Conservation (phyloP, 2,329 filamentous ascomycete genomes). For the Ceratocystiopsis minuta region DNA sequence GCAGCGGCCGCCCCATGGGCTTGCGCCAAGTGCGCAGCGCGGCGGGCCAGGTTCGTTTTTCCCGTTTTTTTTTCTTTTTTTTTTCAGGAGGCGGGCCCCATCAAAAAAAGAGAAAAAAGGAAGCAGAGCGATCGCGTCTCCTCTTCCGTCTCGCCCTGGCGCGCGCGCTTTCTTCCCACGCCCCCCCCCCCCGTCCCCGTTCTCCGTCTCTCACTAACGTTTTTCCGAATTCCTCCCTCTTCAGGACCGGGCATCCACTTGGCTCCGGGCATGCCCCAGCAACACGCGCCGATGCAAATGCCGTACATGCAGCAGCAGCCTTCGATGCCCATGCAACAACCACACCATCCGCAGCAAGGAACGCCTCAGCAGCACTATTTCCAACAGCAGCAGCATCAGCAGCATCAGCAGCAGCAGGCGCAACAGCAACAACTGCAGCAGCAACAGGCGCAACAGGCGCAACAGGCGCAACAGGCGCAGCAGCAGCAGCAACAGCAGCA, state of each 20-base stretch:
- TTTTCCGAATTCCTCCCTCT: slow-evolving; percentile 1
- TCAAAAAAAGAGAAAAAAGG: neutral
- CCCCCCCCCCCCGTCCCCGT: too few relatives aligned
- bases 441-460: neutral
- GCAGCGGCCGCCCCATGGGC: slow-evolving; percentile 24
- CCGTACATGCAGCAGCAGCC: neutral
- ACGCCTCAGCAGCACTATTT: slow-evolving; percentile 1
- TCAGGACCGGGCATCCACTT: slow-evolving; percentile 7
- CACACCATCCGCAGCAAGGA: neutral
- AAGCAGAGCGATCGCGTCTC: neutral
- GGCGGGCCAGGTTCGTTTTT: slow-evolving; percentile 8
- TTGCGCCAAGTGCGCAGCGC: slow-evolving; percentile 25
- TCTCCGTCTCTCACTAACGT: slow-evolving; percentile 2
- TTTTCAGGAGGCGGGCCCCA: neutral
- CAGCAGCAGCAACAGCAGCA: slow-evolving; percentile 1
- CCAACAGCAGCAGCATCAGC: neutral
- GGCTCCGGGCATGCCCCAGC: slow-evolving; percentile 5
- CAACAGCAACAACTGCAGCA: slow-evolving; percentile 1
- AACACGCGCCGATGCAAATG: slow-evolving; percentile 2
- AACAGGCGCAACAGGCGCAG: slow-evolving; percentile 1
- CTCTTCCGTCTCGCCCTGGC: too few relatives aligned
- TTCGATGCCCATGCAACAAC: slow-evolving; percentile 1
- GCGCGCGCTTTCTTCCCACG: too few relatives aligned
- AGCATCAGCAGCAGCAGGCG: neutral
- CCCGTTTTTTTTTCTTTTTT: too few relatives aligned